Evolutionary conservation across 129 eudicot genomes (phyloP), one percentile per base, ranked within the genome.

Genomic region (Helianthus tuberosus): DNA sequence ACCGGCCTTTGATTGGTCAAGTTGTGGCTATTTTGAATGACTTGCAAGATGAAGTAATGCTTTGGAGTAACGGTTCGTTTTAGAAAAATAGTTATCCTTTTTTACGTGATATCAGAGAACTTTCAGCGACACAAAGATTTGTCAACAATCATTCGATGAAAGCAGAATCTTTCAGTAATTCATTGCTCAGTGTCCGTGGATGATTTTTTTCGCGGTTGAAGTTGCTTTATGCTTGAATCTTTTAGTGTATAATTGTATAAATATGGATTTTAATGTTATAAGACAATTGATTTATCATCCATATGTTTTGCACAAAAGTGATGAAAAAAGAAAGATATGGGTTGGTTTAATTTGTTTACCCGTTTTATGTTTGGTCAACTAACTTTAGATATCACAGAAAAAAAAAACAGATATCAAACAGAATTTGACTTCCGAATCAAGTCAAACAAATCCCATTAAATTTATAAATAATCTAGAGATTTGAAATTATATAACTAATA

Each of bases 1-100:
- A 77, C 74, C 77, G 98, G 81, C 96, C 96, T 68, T 82, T 84
- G 13, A 87, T 86, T 32, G 80, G 41, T 62, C 96, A 93, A 77
- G 78, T 93, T 20, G 89, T 74, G 9, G 47, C 90, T 9, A 93
- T 93, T 77, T 88, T 89, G 75, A 86, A 84, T 60, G 82, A 77
- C 69, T 76, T 93, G 44, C 91, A 90, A 72, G 81, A 82, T 60
- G 82, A 77, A 49, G 69, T 64, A 27, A 15, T 79, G 79, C 35
- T 64, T 39, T 63, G 71, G 62, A 81, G 69, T 70, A 75, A 75
- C 36, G 69, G 77, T 61, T 81, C 85, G n/a, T 75, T 80, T 68
- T 69, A 68, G 64, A 63, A 51, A 53, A n/a, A 32, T 55, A 12
- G 14, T 23, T 73, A 3, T 5, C 9, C 16, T 8, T 65, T 39